Evolutionary conservation across 108 stramenopile species (phyloP), one percentile per base, ranked within the genome.

Genomic region (Bacterosira constricta): DNA sequence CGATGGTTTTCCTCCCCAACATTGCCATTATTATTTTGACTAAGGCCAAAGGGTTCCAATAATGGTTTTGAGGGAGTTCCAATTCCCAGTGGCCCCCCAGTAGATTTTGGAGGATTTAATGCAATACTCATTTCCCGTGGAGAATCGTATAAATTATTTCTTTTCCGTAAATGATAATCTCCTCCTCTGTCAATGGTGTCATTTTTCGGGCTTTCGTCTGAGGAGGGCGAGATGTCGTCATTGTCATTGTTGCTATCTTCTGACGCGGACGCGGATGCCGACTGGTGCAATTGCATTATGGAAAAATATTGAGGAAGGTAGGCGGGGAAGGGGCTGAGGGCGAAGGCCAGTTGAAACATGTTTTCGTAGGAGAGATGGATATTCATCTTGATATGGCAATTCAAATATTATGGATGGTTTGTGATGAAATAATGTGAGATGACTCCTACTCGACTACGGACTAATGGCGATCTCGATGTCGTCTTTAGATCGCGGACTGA

Each of bases 261-360:
- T 13, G 23, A 15, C 4, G 56, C 29, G 41, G 53, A 39, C 32
- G 64, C n/a, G n/a, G n/a, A n/a, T n/a, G n/a, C n/a, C n/a, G n/a
- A n/a, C n/a, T n/a, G n/a, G n/a, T n/a, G 44, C 27, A 61, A 64
- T 60, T 66, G 70, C 12, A 72, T 61, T 15, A 79, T 71, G 5
- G 70, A 64, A 37, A 79, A 79, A 30, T 79, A 79, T 53, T 79
- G 78, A 42, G 78, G 71, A 1, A 79, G 70, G 45, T 79, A 72
- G 36, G 57, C 34, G 26, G 78, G 78, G 50, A 79, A 71, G 49
- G 71, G 78, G 45, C 70, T 72, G 21, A 79, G 36, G 32, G 78
- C 78, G 53, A 79, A 79, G 21, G 73, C 63, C 61, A 53, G 56
- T 65, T 65, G 63, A 42, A 73, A 47, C 35, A 73, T 36, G 18